These are phyloP conservation scores for Ilyonectria destructans DNA, from an alignment of 2,329 filamentous ascomycete genomes.

Conservation along the genomic window DNA sequence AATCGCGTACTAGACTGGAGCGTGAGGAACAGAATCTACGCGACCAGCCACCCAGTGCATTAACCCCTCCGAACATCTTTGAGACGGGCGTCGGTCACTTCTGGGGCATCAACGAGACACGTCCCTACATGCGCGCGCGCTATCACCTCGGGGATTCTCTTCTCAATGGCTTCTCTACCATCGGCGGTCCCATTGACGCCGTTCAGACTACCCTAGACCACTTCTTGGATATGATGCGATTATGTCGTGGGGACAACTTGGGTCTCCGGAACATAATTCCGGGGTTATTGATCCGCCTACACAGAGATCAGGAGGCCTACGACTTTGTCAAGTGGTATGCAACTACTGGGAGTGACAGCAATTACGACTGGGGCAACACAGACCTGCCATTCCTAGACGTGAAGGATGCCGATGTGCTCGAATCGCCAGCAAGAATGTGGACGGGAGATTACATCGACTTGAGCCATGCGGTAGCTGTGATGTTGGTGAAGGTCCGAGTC, in stretches of 20 bases:
- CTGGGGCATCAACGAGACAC: constrained; percentile 59
- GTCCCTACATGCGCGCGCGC: constrained; percentile 61
- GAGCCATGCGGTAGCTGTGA: constrained; percentile 33
- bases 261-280: constrained; percentile 61
- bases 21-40: constrained; percentile 59
- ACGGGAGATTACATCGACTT: constrained; percentile 22
- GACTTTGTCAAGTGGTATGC: constrained; percentile 59
- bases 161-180: constrained; percentile 51
- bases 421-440: constrained; percentile 42
- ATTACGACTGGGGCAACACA: constrained; percentile 44
- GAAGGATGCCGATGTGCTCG: constrained; percentile 59
- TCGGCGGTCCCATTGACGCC: constrained; percentile 44
- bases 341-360: constrained; percentile 11
- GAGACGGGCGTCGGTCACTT: constrained; percentile 59
- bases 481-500: constrained; percentile 46
- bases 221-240: constrained; percentile 60
- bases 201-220: constrained; percentile 58
- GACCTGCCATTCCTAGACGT: constrained; percentile 52
- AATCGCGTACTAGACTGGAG: constrained; percentile 47
- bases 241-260: constrained; percentile 63
- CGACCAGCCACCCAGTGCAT: constrained; percentile 45
- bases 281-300: constrained; percentile 61
- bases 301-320: constrained; percentile 67
- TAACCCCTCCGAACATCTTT: constrained; percentile 55
- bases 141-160: constrained; percentile 50